Evolutionary conservation across 345 rosid species (phyloP), one percentile per base, ranked within the genome.

Genomic region (Hypericum androsaemum): DNA sequence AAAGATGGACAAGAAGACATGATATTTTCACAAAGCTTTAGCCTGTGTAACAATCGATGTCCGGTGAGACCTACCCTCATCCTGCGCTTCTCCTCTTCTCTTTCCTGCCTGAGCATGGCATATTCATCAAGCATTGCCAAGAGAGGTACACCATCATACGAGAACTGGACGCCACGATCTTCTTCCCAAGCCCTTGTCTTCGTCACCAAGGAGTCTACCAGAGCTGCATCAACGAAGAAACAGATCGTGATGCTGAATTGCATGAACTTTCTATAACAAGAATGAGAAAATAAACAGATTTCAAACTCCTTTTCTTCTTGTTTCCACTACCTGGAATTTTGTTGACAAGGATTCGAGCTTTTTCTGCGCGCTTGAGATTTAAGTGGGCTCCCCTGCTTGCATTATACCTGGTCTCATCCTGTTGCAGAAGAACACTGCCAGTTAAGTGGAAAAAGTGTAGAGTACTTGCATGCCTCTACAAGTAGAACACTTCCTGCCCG

Each of bases 331-430:
- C 94, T 52, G 98, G 94, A 70, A 92, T 92, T 80, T 86, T 88
- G 82, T 82, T 92, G 46, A 92, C 99, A 67, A 92, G 65, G 64
- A 85, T 63, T 41, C 99, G 73, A 40, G 97, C 95, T 65, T 83
- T 88, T 65, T 92, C 97, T 35, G 97, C 99, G 17, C 97, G 95
- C 82, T 92, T 92, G 76, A 92, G 99, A 74, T 92, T 92, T 68
- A 88, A 74, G 59, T 92, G 99, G 1, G 99, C 95, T n/a, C 99
- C 99, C 75, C 95, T 76, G 70, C 99, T 86, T 13, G 97, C 88
- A 57, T 79, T 88, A 51, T 92, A 92, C 81, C 95, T 80, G 74
- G 88, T 92, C 54, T 92, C 97, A 64, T 92, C 98, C 98, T 92
- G 90, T 67, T 71, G 48, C 65, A 71, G 11, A 10, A 56, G 53